Percentiles rank a stretch among this genome's conserved stretches.
Evolutionary conservation across 1,139 yeast species (phyloP).

Genomic region (Lizanozyma gosingica): DNA sequence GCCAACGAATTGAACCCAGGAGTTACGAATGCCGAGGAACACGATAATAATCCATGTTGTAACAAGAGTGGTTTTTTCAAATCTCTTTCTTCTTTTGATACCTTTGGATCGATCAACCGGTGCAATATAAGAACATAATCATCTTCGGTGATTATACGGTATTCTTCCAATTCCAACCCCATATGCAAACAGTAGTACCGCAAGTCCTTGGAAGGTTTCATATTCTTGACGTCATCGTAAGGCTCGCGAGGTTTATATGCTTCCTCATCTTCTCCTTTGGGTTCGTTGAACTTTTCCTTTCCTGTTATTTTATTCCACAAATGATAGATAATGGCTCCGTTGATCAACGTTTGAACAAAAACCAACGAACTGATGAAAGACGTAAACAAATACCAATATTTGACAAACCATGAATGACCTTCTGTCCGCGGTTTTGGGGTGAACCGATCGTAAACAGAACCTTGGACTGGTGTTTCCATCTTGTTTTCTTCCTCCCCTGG

Average conservation of each 20-base stretch:
- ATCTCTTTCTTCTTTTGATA: conserved; percentile 19
- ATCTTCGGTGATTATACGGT: conserved; percentile 63
- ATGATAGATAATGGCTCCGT: conserved; percentile 22
- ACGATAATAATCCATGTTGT: conserved; percentile 81
- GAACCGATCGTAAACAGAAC: too few species aligned
- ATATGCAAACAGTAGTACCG: conserved; percentile 57
- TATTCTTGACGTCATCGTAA: conserved; percentile 19
- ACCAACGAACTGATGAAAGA: conserved; percentile 21
- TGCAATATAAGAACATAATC: conserved; percentile 65
- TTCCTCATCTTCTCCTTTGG: conserved; percentile 7
- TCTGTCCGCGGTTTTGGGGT: background rate
- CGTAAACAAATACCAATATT: conserved; percentile 14
- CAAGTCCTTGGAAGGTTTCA: conserved; percentile 34
- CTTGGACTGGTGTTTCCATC: too few species aligned
- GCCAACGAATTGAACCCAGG: conserved; percentile 73
- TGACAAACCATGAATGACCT: conserved; percentile 5
- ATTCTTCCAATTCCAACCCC: conserved; percentile 51
- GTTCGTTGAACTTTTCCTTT: conserved; percentile 13
- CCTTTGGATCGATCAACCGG: conserved; percentile 49
- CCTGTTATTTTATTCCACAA: conserved; percentile 17
- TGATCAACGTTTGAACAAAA: conserved; percentile 18
- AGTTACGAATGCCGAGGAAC: conserved; percentile 77
- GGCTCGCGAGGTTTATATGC: conserved; percentile 21
- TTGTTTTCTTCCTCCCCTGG: too few species aligned
- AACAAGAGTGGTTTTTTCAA: conserved; percentile 53